phyloP scores from a whole-genome alignment of 345 rosid species.

The Lepidium aucheri region DNA sequence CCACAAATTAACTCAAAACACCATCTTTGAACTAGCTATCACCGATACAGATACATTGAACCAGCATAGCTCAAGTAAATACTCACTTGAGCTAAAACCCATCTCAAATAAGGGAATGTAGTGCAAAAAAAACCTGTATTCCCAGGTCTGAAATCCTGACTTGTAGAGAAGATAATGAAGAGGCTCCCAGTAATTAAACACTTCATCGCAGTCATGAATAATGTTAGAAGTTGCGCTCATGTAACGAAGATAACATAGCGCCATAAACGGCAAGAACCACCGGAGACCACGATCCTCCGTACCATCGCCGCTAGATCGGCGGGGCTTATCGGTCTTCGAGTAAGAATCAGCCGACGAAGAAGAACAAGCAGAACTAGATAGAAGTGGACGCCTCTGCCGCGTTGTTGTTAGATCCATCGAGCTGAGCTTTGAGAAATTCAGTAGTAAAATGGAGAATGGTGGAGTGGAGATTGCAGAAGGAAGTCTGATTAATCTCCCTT shows the following conservation, averaged over 20 bases:
- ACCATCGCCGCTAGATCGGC: slow-evolving; percentile 32
- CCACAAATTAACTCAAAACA: background rate
- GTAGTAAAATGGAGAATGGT: slow-evolving; percentile 1
- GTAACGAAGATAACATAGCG: slow-evolving; percentile 71
- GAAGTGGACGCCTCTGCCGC: slow-evolving; percentile 60
- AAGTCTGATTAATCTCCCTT: background rate
- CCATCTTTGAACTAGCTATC: background rate
- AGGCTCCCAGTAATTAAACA: slow-evolving; percentile 99
- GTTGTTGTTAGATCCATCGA: slow-evolving; percentile 52
- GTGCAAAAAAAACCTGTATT: slow-evolving; percentile 53
- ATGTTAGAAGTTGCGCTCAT: slow-evolving; percentile 98
- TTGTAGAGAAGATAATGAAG: slow-evolving; percentile 86
- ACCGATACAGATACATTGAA: background rate
- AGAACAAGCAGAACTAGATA: slow-evolving; percentile 37
- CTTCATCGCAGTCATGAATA: slow-evolving; percentile 97
- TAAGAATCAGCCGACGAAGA: slow-evolving; percentile 35
- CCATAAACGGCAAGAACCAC: slow-evolving; percentile 71
- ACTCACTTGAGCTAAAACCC: background rate
- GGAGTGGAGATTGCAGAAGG: slow-evolving; percentile 12
- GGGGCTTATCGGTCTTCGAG: slow-evolving; percentile 55
- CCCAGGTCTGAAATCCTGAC: slow-evolving; percentile 98
- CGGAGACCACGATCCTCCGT: slow-evolving; percentile 44
- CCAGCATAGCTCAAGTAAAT: background rate
- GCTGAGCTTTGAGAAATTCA: slow-evolving; percentile 14
- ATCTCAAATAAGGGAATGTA: background rate